A percentile compares a stretch with the other conserved stretches of the same genome.
Conservation (phyloP, 2,329 filamentous ascomycete genomes). For the Fusarium odoratissimum region DNA sequence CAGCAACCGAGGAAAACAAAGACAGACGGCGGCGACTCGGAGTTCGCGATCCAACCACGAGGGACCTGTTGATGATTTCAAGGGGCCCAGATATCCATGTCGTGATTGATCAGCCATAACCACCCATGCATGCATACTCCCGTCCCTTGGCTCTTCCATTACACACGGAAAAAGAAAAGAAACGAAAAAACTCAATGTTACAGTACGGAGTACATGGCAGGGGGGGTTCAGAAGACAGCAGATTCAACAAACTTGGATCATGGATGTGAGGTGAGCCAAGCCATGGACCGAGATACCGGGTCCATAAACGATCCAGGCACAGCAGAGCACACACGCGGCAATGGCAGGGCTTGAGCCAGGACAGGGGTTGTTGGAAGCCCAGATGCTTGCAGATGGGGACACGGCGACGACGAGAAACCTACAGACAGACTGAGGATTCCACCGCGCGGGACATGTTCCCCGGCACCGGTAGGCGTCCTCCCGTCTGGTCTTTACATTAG, state of each 20-base stretch:
- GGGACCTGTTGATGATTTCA: constrained; percentile 18
- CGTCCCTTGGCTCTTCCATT: constrained; percentile 21
- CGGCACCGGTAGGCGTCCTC: constrained; percentile 24
- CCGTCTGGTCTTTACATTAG: constrained; percentile 30
- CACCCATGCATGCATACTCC: constrained; percentile 18
- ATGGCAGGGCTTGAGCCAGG: constrained; percentile 21
- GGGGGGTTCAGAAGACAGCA: neutral
- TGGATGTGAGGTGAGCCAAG: constrained; percentile 27
- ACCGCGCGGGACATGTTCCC: constrained; percentile 31
- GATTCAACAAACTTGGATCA: constrained; percentile 27
- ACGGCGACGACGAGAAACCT: constrained; percentile 19
- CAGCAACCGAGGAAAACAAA: constrained; percentile 20
- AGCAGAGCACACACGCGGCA: constrained; percentile 29
- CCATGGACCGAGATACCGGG: constrained; percentile 27
- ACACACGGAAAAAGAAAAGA: constrained; percentile 8
- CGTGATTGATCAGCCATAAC: constrained; percentile 14
- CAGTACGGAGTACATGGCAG: neutral
- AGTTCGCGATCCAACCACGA: constrained; percentile 29
- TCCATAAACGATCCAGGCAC: constrained; percentile 35
- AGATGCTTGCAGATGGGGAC: constrained; percentile 29
- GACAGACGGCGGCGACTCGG: constrained; percentile 30
- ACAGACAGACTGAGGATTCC: constrained; percentile 8
- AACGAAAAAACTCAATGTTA: constrained; percentile 2
- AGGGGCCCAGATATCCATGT: constrained; percentile 22
- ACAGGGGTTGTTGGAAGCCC: constrained; percentile 11